Conservation (phyloP, 164 flowering plant species). For the Amborella trichopoda region DNA sequence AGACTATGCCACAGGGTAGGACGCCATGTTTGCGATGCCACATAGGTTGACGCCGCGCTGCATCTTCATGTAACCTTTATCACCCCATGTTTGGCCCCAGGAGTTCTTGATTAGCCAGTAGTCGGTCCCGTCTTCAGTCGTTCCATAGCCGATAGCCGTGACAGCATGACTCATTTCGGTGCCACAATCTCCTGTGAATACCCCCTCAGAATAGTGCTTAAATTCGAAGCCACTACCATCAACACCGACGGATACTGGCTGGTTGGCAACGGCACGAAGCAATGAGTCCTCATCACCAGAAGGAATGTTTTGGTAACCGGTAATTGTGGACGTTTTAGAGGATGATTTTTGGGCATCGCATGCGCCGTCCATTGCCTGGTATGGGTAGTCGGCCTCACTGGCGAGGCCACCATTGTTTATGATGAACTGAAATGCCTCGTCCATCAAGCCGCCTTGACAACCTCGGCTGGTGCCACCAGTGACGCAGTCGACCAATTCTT, state of each 20-base stretch:
- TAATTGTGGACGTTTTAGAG: conserved; percentile 7
- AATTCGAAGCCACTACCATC: conserved; percentile 13
- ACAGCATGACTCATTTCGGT: conserved; percentile 17
- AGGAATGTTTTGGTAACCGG: conserved; percentile 14
- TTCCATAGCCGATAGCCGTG: conserved; percentile 18
- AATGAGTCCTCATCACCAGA: conserved; percentile 10
- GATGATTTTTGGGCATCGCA: conserved; percentile 7
- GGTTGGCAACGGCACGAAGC: conserved; percentile 14
- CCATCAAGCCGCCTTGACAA: conserved; percentile 17
- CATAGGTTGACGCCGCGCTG: conserved; percentile 14
- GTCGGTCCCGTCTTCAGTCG: conserved; percentile 7
- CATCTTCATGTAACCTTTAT: conserved; percentile 17
- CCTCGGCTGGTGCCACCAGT: conserved; percentile 10
- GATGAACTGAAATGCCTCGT: conserved; percentile 15
- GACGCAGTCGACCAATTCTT: conserved; percentile 19
- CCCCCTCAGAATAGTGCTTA: conserved; percentile 15
- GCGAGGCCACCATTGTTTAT: conserved; percentile 13
- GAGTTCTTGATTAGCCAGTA: conserved; percentile 28
- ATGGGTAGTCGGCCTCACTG: conserved; percentile 12
- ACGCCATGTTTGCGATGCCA: conserved; percentile 17
- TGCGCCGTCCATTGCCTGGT: conserved; percentile 4
- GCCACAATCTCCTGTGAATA: conserved; percentile 15
- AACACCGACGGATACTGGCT: conserved; percentile 20
- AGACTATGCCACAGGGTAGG: too few species aligned
- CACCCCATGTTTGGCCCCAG: conserved; percentile 21